Evolutionary conservation across 768 basidiomycete species (phyloP), one percentile per base, ranked within the genome.

Genomic region (Hypsizygus marmoreus): DNA sequence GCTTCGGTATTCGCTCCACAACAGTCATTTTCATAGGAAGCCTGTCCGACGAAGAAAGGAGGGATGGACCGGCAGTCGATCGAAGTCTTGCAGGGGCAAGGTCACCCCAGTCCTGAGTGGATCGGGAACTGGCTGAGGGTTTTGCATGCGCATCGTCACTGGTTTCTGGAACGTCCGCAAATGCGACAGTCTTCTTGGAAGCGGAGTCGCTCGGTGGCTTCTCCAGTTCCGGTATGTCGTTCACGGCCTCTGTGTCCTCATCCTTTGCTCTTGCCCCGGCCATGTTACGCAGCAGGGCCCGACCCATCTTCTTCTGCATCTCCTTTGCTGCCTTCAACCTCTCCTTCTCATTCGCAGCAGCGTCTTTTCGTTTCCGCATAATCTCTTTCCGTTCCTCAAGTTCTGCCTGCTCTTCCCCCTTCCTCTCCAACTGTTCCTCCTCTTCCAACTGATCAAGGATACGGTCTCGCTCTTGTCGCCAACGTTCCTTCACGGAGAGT

Each of bases 281-380:
- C 44, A 77, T 59, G 45, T 74, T 74, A 35, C 64, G 62, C 30
- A 90, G 47, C 29, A 91, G 69, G 0, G 86, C 81, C 53, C 75
- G 81, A 2, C 87, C 88, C 86, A 91, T 88, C 67, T 81, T 87
- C 71, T 81, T 86, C 62, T 88, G 86, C 60, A 88, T 66, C 47
- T 84, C 75, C 45, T 69, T 72, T 2, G 71, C 68, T 16, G 66
- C 67, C 49, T 70, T 68, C 22, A 69, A 42, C 40, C 63, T 67
- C 38, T 65, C 71, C 41, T 67, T 65, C 49, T 74, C 74, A 26
- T 58, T 62, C 38, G 57, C 59, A 12, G 73, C 73, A 4, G 73
- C 78, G 49, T 78, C 71, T 55, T 71, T 79, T 19, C 76, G 72
- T 56, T 73, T 76, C 53, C 70, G 76, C 14, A 79, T 57, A n/a